A percentile compares a stretch with the other conserved stretches of the same genome.
These are phyloP conservation scores for Laburnicola sp. DNA, from an alignment of 2,329 filamentous ascomycete species.

Conservation along the genomic window DNA sequence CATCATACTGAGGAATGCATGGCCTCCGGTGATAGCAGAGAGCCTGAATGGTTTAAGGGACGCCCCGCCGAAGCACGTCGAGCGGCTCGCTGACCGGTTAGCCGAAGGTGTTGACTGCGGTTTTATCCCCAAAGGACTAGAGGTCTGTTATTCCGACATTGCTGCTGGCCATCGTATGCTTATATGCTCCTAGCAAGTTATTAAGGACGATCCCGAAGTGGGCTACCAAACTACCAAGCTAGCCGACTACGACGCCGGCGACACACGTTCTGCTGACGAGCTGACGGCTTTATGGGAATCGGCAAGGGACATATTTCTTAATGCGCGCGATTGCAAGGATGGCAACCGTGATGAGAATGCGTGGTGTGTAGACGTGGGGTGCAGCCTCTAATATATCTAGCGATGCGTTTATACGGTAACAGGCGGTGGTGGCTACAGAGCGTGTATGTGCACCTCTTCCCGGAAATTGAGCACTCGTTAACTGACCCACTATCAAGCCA, in stretches of 20 bases:
- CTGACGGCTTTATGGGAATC: constrained; percentile 12
- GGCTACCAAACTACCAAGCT: constrained; percentile 18
- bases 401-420: constrained; percentile 18
- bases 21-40: constrained; percentile 16
- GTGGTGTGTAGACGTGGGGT: constrained; percentile 23
- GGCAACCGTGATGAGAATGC: constrained; percentile 22
- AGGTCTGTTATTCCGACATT: constrained; percentile 15
- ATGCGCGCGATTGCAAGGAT: constrained; percentile 19
- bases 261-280: constrained; percentile 14
- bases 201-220: constrained; percentile 18
- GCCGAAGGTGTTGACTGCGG: too few species aligned
- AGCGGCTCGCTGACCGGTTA: neutral
- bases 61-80: constrained; percentile 13
- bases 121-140: constrained; percentile 7
- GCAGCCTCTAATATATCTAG: constrained; percentile 19
- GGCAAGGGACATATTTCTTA: constrained; percentile 19
- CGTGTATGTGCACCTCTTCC: constrained; percentile 14
- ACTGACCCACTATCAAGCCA: too few species aligned
- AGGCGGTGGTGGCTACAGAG: constrained; percentile 19
- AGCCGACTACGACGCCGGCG: constrained; percentile 12
- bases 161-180: constrained; percentile 1
- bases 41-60: constrained; percentile 19
- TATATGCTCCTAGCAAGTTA: constrained; percentile 10
- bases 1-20: constrained; percentile 18
- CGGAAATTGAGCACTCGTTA: constrained; percentile 1